phyloP scores from a whole-genome alignment of 2,329 filamentous ascomycete species.

The Colletotrichum falcatum region DNA sequence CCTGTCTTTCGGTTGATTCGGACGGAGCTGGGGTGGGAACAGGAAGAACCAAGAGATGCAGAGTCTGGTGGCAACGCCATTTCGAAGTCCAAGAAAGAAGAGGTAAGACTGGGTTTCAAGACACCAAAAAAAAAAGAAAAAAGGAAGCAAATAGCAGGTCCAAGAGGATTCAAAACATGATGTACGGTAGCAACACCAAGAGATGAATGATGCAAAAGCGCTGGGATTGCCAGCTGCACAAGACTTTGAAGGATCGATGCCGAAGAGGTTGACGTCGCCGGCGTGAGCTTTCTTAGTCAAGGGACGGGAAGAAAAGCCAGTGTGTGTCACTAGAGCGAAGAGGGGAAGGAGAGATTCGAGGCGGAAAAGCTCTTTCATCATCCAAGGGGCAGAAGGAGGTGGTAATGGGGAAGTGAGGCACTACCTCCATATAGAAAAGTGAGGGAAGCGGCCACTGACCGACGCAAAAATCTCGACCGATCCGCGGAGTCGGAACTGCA shows the following conservation, averaged over 20 bases:
- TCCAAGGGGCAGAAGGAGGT: background rate
- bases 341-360: constrained; percentile 27
- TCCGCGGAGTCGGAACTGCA: constrained; percentile 18
- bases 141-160: constrained; percentile 46
- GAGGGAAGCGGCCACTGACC: constrained; percentile 12
- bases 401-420: background rate
- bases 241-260: constrained; percentile 27
- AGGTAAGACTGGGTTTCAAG: constrained; percentile 56
- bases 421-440: constrained; percentile 1
- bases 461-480: constrained; percentile 28
- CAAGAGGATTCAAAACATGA: constrained; percentile 55
- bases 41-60: constrained; percentile 48
- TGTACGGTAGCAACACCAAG: constrained; percentile 46
- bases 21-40: constrained; percentile 53
- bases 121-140: constrained; percentile 57
- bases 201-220: constrained; percentile 39
- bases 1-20: constrained; percentile 54
- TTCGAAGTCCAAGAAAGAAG: constrained; percentile 46
- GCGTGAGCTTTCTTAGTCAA: constrained; percentile 30
- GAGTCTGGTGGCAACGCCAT: constrained; percentile 51
- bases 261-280: constrained; percentile 33
- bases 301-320: constrained; percentile 33
- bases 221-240: constrained; percentile 22
- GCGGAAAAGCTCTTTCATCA: constrained; percentile 36
- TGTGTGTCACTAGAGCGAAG: constrained; percentile 36